phyloP scores from a whole-genome alignment of 2,329 filamentous ascomycete genomes.

The Xylaria sp. region DNA sequence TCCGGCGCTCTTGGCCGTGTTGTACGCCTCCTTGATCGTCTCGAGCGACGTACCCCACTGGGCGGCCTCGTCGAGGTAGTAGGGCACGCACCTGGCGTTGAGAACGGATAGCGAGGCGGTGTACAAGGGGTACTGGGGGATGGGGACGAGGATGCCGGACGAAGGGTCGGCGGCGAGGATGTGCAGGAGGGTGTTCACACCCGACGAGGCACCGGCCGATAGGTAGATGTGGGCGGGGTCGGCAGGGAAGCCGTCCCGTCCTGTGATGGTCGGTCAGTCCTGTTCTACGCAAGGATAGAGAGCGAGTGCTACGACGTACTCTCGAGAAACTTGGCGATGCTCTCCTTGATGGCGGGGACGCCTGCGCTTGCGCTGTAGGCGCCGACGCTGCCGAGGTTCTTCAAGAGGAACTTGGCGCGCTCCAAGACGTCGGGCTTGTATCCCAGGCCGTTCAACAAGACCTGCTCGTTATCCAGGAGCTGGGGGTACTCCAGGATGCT shows the following conservation, averaged over 20 bases:
- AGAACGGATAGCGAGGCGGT: conserved; percentile 90
- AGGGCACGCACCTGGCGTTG: conserved; percentile 88
- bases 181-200: conserved; percentile 92
- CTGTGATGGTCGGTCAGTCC: conserved; percentile 53
- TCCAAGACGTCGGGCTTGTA: conserved; percentile 92
- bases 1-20: conserved; percentile 78
- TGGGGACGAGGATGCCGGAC: conserved; percentile 89
- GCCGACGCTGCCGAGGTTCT: conserved; percentile 88
- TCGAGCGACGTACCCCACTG: conserved; percentile 88
- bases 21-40: conserved; percentile 78
- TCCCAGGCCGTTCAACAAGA: conserved; percentile 77
- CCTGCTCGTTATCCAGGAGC: conserved; percentile 83
- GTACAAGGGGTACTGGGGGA: conserved; percentile 98
- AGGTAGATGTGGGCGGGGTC: conserved; percentile 87
- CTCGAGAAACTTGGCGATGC: conserved; percentile 92
- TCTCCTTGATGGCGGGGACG: conserved; percentile 85
- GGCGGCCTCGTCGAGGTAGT: conserved; percentile 87
- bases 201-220: conserved; percentile 89
- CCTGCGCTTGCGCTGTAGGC: conserved; percentile 97
- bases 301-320: conserved; percentile 58
- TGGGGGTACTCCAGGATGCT: conserved; percentile 91
- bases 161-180: conserved; percentile 82
- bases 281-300: not conserved
- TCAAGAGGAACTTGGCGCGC: conserved; percentile 81
- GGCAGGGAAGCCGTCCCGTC: conserved; percentile 87